These are phyloP conservation scores for Ceratocystis albifundus DNA, from an alignment of 2,329 filamentous ascomycete genomes.

Conservation along the genomic window DNA sequence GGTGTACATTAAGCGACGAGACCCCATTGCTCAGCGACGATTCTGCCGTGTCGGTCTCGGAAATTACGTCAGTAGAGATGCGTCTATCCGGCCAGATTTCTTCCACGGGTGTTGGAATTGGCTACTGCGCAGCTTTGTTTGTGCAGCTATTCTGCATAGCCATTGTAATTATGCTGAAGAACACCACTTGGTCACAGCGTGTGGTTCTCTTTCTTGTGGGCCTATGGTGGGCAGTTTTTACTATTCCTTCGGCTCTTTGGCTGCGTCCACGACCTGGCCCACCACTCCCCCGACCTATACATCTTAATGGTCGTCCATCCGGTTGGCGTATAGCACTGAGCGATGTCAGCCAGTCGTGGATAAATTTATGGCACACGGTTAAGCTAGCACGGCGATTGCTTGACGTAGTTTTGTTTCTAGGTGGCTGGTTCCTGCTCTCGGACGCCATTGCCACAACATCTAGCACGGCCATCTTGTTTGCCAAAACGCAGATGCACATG, in stretches of 20 bases:
- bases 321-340: slow-evolving; percentile 33
- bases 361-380: slow-evolving; percentile 68
- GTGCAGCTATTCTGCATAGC: slow-evolving; percentile 72
- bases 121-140: slow-evolving; percentile 76
- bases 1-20: slow-evolving; percentile 23
- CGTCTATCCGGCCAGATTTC: slow-evolving; percentile 82
- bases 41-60: not conserved
- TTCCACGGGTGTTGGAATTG: slow-evolving; percentile 83
- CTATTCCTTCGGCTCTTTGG: slow-evolving; percentile 77
- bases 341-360: slow-evolving; percentile 78
- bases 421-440: slow-evolving; percentile 86
- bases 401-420: slow-evolving; percentile 68
- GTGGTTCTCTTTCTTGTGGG: slow-evolving; percentile 81
- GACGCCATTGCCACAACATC: slow-evolving; percentile 92
- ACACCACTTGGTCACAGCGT: slow-evolving; percentile 73
- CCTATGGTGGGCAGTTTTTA: slow-evolving; percentile 86
- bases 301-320: slow-evolving; percentile 28
- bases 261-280: slow-evolving; percentile 80
- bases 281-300: slow-evolving; percentile 43
- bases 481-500: slow-evolving; percentile 89
- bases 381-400: slow-evolving; percentile 59
- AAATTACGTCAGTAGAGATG: slow-evolving; percentile 44
- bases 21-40: not conserved
- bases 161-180: slow-evolving; percentile 59
- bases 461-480: slow-evolving; percentile 88